Conservation (phyloP, 441 rosid species). For the Raphanus hybrid region DNA sequence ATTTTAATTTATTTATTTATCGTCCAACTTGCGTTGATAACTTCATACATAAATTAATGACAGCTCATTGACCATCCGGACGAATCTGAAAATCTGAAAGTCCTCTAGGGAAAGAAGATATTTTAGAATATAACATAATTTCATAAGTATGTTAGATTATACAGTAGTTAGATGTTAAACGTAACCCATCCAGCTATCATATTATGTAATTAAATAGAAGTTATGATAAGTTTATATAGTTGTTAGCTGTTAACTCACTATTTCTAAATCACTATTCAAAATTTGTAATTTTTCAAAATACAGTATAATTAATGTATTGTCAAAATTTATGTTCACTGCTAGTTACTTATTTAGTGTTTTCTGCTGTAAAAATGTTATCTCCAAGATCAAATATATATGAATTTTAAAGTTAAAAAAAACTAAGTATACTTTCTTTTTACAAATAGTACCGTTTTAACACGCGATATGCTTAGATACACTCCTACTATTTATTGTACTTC, state of each 20-base stretch:
- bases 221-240: neutral
- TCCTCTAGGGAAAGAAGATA: neutral
- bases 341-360: neutral
- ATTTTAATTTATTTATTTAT: conserved; percentile 20
- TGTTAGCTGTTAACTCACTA: neutral
- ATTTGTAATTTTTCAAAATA: neutral
- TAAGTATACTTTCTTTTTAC: neutral
- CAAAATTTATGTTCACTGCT: neutral
- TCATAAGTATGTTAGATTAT: neutral
- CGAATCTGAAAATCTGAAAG: conserved; percentile 12
- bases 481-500: neutral
- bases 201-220: neutral
- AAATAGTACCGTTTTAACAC: neutral
- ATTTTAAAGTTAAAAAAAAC: neutral
- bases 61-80: conserved; percentile 31
- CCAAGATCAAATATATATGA: neutral
- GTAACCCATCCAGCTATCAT: neutral
- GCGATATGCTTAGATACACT: neutral
- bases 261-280: neutral
- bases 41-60: conserved; percentile 28
- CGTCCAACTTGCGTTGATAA: conserved; percentile 39
- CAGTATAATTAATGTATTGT: neutral
- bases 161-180: neutral
- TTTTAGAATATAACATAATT: neutral
- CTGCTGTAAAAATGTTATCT: neutral